Percentiles rank a stretch among this genome's conserved stretches.
Conservation (phyloP, 1,284 basidiomycete species). For the Sphaerobolus stellatus region DNA sequence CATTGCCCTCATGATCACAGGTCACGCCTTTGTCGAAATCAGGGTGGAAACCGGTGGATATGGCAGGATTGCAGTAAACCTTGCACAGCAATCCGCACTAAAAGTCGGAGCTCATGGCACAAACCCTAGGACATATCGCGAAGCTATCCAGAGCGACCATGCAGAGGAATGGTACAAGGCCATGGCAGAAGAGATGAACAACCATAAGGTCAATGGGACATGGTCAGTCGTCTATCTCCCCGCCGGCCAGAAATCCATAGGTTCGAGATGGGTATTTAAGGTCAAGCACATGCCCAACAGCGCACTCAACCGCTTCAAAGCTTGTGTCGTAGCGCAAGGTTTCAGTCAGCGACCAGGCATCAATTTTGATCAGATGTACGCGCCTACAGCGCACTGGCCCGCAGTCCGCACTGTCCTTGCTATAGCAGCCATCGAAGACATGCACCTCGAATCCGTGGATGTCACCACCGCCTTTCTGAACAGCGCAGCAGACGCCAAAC, state of each 20-base stretch:
- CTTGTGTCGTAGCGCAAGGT: conserved; percentile 13
- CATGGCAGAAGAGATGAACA: conserved; percentile 15
- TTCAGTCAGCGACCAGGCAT: conserved; percentile 23
- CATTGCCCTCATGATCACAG: too few species aligned
- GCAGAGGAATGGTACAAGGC: conserved; percentile 17
- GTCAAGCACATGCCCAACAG: neutral
- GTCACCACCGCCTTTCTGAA: conserved; percentile 35
- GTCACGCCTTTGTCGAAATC: too few species aligned
- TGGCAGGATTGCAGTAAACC: too few species aligned
- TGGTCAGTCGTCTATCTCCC: neutral
- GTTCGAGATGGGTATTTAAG: neutral
- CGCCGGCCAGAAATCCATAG: neutral
- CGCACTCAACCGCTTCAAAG: conserved; percentile 5
- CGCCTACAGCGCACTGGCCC: conserved; percentile 25
- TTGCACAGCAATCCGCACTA: conserved; percentile 2
- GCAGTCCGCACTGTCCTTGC: conserved; percentile 24
- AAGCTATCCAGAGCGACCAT: conserved; percentile 13
- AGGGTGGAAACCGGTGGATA: too few species aligned
- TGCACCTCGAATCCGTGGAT: conserved; percentile 38
- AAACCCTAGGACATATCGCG: conserved; percentile 7
- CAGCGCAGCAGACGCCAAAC: conserved; percentile 30
- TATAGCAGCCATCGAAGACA: conserved; percentile 28
- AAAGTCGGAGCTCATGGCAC: conserved; percentile 4
- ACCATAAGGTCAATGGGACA: neutral
- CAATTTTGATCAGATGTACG: conserved; percentile 34